These are phyloP conservation scores for Candida neerlandica DNA, from an alignment of 1,139 yeast species.

Conservation along the genomic window DNA sequence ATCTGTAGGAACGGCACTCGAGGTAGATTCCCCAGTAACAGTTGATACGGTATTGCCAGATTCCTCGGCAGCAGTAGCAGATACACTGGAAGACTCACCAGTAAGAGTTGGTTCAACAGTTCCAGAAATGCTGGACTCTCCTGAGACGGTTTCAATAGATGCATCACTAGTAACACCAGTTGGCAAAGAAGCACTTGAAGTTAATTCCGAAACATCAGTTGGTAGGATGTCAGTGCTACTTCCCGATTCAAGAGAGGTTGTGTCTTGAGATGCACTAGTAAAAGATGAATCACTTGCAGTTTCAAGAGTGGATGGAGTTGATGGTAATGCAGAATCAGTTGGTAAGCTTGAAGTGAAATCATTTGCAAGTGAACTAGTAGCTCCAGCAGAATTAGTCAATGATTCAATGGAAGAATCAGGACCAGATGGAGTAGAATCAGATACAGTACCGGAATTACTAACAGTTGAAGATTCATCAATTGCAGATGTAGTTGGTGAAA, in stretches of 20 bases:
- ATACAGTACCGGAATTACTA: neutral
- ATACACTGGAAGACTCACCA: neutral
- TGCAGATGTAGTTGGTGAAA: slow-evolving; percentile 1
- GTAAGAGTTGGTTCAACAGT: neutral
- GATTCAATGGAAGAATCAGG: neutral
- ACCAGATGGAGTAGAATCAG: neutral
- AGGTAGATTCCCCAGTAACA: neutral
- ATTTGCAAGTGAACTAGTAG: neutral
- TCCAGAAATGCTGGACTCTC: neutral
- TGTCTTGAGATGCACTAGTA: neutral
- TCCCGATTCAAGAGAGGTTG: slow-evolving; percentile 2
- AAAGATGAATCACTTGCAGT: neutral
- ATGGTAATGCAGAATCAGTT: neutral
- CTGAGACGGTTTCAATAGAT: neutral
- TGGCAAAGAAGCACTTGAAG: neutral
- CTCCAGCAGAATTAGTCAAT: neutral
- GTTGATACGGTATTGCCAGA: neutral
- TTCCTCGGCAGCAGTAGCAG: neutral
- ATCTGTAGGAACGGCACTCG: slow-evolving; percentile 1
- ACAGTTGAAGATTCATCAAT: neutral
- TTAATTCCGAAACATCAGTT: slow-evolving; percentile 1
- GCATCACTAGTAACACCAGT: slow-evolving; percentile 1
- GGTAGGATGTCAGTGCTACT: neutral
- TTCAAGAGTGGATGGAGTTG: neutral
- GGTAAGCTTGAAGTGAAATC: neutral